Evolutionary conservation across 805 yeast genomes (phyloP).

Genomic region (Yamadazyma insecticola): DNA sequence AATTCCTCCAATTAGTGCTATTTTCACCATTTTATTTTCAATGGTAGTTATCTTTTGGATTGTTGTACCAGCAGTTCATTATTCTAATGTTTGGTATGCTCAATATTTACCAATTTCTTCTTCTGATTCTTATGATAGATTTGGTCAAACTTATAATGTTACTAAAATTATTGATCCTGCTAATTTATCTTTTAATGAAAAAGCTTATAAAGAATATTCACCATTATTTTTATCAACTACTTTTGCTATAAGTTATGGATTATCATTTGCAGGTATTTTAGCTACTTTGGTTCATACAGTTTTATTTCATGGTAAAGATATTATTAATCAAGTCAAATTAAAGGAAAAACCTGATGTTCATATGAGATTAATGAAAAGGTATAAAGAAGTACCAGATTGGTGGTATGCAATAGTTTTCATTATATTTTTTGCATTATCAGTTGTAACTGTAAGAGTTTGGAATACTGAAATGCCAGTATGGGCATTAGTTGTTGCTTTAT

Average conservation of each 20-base stretch:
- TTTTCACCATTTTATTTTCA: slow-evolving; percentile 15
- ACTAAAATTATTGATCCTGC: slow-evolving; percentile 38
- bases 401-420: slow-evolving; percentile 24
- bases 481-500: slow-evolving; percentile 33
- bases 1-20: slow-evolving; percentile 51
- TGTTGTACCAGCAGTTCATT: slow-evolving; percentile 53
- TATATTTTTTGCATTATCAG: slow-evolving; percentile 25
- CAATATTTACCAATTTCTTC: slow-evolving; percentile 52
- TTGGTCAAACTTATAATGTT: slow-evolving; percentile 47
- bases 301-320: slow-evolving; percentile 54
- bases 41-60: slow-evolving; percentile 43
- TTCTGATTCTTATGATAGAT: slow-evolving; percentile 47
- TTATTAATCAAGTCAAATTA: slow-evolving; percentile 25
- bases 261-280: slow-evolving; percentile 54
- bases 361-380: slow-evolving; percentile 48
- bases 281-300: slow-evolving; percentile 56
- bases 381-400: slow-evolving; percentile 41
- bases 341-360: slow-evolving; percentile 32
- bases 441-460: slow-evolving; percentile 37
- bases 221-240: slow-evolving; percentile 60
- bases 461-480: slow-evolving; percentile 41
- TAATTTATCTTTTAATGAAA: slow-evolving; percentile 36
- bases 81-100: slow-evolving; percentile 54
- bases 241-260: slow-evolving; percentile 56
- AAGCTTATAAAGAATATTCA: slow-evolving; percentile 53